Evolutionary conservation across 2,329 filamentous ascomycete species (phyloP).

Genomic region (Trichophyton verrucosum): DNA sequence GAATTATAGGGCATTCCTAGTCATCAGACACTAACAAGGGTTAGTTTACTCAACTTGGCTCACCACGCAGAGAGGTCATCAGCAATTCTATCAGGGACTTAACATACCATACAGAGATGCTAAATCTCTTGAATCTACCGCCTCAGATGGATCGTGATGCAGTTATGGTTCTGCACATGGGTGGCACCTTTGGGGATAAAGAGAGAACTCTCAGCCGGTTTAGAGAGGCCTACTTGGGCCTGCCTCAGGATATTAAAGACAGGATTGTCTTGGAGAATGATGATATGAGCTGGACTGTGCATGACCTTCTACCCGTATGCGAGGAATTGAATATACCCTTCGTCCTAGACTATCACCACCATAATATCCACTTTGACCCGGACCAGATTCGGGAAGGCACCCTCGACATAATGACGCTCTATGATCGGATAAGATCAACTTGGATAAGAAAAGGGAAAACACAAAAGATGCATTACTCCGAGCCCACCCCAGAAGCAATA

Average conservation of each 20-base stretch:
- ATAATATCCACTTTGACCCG: slow-evolving; percentile 81
- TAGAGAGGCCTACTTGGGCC: slow-evolving; percentile 54
- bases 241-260: slow-evolving; percentile 60
- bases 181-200: slow-evolving; percentile 82
- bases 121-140: slow-evolving; percentile 62
- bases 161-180: slow-evolving; percentile 90
- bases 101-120: slow-evolving; percentile 76
- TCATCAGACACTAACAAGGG: background rate
- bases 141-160: slow-evolving; percentile 71
- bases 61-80: slow-evolving; percentile 65
- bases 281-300: slow-evolving; percentile 84
- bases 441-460: slow-evolving; percentile 76
- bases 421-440: slow-evolving; percentile 64
- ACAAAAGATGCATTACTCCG: slow-evolving; percentile 96
- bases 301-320: slow-evolving; percentile 78
- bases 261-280: slow-evolving; percentile 87
- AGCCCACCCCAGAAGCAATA: slow-evolving; percentile 62
- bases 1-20: slow-evolving; percentile 4
- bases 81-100: slow-evolving; percentile 66
- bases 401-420: slow-evolving; percentile 62
- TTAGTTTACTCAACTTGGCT: slow-evolving; percentile 79
- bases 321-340: slow-evolving; percentile 89
- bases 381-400: slow-evolving; percentile 69
- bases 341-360: slow-evolving; percentile 86
- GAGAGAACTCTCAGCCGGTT: slow-evolving; percentile 65